phyloP scores from a whole-genome alignment of 2,329 filamentous ascomycete species.

The Endocalyx cinctus region DNA sequence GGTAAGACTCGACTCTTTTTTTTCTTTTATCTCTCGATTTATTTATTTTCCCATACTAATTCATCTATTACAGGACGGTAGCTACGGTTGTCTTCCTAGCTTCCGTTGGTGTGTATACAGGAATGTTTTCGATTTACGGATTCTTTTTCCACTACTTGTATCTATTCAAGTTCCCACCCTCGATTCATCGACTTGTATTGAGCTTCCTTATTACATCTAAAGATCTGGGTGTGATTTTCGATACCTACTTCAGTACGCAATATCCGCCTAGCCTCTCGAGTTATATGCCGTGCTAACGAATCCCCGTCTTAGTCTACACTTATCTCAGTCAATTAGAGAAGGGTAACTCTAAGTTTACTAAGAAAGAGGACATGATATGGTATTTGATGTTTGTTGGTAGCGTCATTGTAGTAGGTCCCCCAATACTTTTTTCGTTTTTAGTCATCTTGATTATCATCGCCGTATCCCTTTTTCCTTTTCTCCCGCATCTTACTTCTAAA shows the following conservation, averaged over 20 bases:
- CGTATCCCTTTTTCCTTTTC: constrained; percentile 5
- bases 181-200: constrained; percentile 39
- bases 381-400: constrained; percentile 71
- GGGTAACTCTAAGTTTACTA: constrained; percentile 64
- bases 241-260: constrained; percentile 63
- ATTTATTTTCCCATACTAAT: constrained; percentile 10
- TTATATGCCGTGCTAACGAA: constrained; percentile 2
- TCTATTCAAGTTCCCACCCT: constrained; percentile 51
- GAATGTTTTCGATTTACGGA: constrained; percentile 45
- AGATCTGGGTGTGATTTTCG: constrained; percentile 55
- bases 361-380: constrained; percentile 74
- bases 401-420: constrained; percentile 70
- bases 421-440: constrained; percentile 18
- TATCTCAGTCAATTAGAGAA: constrained; percentile 73
- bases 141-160: constrained; percentile 50
- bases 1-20: constrained; percentile 27
- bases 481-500: constrained; percentile 26
- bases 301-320: constrained; percentile 54
- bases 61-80: constrained; percentile 51
- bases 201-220: constrained; percentile 38
- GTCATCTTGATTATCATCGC: too few species aligned
- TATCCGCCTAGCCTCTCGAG: background rate
- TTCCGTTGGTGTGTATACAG: constrained; percentile 57
- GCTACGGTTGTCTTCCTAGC: constrained; percentile 59
- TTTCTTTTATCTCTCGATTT: background rate